phyloP scores from a whole-genome alignment of 2,329 filamentous ascomycete genomes.

The Fusarium agapanthi region DNA sequence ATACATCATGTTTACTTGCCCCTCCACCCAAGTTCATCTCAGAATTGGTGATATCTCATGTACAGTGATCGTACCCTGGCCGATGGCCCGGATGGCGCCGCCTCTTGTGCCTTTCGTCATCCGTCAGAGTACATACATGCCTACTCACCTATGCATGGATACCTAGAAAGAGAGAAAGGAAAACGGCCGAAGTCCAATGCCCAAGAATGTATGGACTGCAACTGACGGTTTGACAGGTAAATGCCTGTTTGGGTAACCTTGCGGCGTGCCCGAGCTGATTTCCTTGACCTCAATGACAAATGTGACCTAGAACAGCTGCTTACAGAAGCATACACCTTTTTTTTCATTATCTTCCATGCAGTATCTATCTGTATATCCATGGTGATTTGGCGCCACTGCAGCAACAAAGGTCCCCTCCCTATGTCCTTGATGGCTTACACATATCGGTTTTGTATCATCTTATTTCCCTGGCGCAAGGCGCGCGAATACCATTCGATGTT shows the following conservation, averaged over 20 bases:
- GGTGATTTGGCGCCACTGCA: not conserved
- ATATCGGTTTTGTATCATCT: not conserved
- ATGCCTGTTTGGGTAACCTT: conserved; percentile 1
- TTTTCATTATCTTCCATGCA: not conserved
- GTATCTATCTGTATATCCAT: conserved; percentile 1
- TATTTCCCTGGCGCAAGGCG: conserved; percentile 3
- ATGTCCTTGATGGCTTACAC: not conserved
- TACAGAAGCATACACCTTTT: conserved; percentile 4
- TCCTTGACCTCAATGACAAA: conserved; percentile 23
- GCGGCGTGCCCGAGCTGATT: conserved; percentile 1
- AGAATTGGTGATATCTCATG: not conserved
- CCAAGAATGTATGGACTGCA: not conserved
- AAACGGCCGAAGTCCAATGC: conserved; percentile 12
- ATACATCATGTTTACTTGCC: conserved; percentile 14
- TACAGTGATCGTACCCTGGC: conserved; percentile 2
- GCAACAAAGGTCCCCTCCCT: conserved; percentile 13
- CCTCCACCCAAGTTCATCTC: not conserved
- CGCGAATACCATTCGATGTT: conserved; percentile 9
- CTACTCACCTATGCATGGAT: not conserved
- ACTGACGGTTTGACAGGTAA: not conserved
- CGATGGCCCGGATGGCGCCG: conserved; percentile 16
- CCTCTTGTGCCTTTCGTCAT: conserved; percentile 16
- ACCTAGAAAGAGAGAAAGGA: not conserved
- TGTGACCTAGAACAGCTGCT: conserved; percentile 2
- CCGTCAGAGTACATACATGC: not conserved